Evolutionary conservation across 306 rosid genomes (phyloP), one percentile per base, ranked within the genome.

Genomic region (Quercus gilva): DNA sequence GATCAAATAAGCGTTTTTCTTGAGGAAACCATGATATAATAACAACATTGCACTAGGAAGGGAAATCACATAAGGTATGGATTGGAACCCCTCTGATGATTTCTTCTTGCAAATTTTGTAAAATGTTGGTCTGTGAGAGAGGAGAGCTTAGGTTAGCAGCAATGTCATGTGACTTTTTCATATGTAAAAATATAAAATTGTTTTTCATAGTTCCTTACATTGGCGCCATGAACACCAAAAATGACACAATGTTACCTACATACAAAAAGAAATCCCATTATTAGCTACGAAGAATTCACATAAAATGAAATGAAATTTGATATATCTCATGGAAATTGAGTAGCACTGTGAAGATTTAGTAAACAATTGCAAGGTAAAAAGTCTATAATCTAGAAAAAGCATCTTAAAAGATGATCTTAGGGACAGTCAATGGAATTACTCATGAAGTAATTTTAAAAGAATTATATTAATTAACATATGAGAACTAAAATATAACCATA

Each of bases 151-250:
- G 43, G 11, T 19, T 76, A 71, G 58, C 72, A 51, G 45, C 31
- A 73, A 13, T 12, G 63, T 31, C 19, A 68, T 51, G 45, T 20
- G 28, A 12, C 52, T 49, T 9, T 28, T 57, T 68, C 41, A 49
- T 12, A 8, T 17, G 0, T 58, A 56, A 21, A 55, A 18, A 13
- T 55, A 59, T 59, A 4, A 23, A 9, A 5, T 61, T 14, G 73
- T 29, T 29, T 69, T 81, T 75, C 6, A 69, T 25, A 61, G 64
- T 0, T n/a, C 55, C 92, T 92, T 90, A 92, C 97, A 88, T 55
- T 45, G 97, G 97, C 10, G 94, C 86, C 55, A 92, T 71, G 88
- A 90, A 92, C 71, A 90, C 94, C 92, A 92, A 0, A 74, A 92
- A 92, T 5, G 92, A 75, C 18, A 92, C 88, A 10, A 92, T 88